Conservation (phyloP, 78 protist species). For the Acrasis kona region DNA sequence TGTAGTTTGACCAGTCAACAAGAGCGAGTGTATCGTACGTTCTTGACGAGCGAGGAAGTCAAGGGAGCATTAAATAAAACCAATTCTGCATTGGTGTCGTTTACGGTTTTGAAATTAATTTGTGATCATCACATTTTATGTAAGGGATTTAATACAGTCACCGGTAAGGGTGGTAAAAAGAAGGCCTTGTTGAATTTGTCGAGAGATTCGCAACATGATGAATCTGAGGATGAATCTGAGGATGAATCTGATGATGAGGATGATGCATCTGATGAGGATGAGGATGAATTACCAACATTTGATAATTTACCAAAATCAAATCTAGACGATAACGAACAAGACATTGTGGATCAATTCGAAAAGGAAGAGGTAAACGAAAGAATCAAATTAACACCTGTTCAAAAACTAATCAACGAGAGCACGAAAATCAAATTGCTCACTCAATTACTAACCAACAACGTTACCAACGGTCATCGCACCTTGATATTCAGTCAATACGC, state of each 20-base stretch:
- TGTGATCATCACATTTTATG: constrained; percentile 19
- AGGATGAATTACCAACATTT: neutral
- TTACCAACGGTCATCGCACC: constrained; percentile 56
- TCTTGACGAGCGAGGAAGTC: constrained; percentile 24
- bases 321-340: too few relatives aligned
- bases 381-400: too few relatives aligned
- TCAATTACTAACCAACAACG: constrained; percentile 66
- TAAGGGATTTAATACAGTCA: neutral
- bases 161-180: neutral
- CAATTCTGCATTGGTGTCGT: constrained; percentile 35
- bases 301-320: too few relatives aligned
- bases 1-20: constrained; percentile 33
- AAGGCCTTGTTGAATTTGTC: neutral
- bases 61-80: constrained; percentile 16
- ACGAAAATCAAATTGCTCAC: constrained; percentile 70
- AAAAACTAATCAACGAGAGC: too few relatives aligned
- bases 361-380: too few relatives aligned
- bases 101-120: constrained; percentile 59
- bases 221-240: neutral
- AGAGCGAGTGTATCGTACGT: constrained; percentile 26
- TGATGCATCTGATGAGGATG: too few relatives aligned
- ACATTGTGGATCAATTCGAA: too few relatives aligned
- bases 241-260: neutral
- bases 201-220: neutral
- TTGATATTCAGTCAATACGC: constrained; percentile 86